Conservation (phyloP, 169 alveolate species). For the Eimeria praecox region DNA sequence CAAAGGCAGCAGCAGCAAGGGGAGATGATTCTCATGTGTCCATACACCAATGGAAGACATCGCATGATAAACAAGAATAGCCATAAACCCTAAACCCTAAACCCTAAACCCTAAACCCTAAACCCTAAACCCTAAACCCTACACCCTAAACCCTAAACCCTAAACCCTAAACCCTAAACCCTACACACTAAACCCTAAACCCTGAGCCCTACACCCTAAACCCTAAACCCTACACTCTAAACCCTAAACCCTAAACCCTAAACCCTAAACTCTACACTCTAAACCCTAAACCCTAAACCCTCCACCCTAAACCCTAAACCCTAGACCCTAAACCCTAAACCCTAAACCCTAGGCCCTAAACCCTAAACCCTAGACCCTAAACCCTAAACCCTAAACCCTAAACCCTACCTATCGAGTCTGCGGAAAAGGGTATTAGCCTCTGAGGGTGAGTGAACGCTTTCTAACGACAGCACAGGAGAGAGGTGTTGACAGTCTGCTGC, state of each 20-base stretch:
- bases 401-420: constrained; percentile 47
- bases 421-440: constrained; percentile 36
- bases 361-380: constrained; percentile 17
- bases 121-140: constrained; percentile 13
- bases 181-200: background rate
- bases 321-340: constrained; percentile 6
- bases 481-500: constrained; percentile 23
- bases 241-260: constrained; percentile 15
- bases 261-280: too few relatives aligned
- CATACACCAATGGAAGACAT: background rate
- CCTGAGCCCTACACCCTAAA: too few relatives aligned
- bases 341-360: constrained; percentile 6
- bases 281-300: constrained; percentile 21
- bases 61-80: background rate
- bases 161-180: constrained; percentile 26
- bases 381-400: constrained; percentile 15
- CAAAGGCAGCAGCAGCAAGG: background rate
- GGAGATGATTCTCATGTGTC: background rate
- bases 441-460: constrained; percentile 32
- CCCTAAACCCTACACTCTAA: constrained; percentile 15
- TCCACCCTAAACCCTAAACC: constrained; percentile 16
- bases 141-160: constrained; percentile 17
- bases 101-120: constrained; percentile 21
- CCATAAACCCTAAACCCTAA: constrained; percentile 11
- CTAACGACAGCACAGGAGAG: constrained; percentile 35